Evolutionary conservation across 2,329 filamentous ascomycete genomes (phyloP).

Genomic region (Ophiostoma sp.): DNA sequence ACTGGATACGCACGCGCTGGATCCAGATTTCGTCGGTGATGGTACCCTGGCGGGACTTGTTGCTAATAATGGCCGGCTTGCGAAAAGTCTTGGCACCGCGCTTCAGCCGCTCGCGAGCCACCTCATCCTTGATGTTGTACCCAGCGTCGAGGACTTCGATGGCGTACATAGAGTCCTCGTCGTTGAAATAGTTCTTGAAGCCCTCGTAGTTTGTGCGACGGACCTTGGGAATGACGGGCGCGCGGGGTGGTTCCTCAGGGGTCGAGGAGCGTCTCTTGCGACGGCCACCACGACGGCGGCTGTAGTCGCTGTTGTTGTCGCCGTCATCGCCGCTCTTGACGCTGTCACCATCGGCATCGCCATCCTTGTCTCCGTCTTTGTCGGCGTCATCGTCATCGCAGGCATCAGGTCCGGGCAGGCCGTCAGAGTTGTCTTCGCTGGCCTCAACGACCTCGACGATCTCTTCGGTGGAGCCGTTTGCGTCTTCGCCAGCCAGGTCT

Average conservation of each 20-base stretch:
- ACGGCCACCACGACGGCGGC: background rate
- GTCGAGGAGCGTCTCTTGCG: background rate
- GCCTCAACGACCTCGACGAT: background rate
- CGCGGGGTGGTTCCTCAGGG: background rate
- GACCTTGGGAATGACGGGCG: constrained; percentile 43
- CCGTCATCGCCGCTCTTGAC: background rate
- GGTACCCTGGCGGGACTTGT: background rate
- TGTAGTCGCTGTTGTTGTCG: background rate
- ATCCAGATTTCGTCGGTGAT: constrained; percentile 32
- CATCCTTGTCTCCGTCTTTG: background rate
- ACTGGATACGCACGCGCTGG: constrained; percentile 45
- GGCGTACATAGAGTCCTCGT: constrained; percentile 42
- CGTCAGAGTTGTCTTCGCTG: background rate
- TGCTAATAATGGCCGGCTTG: background rate
- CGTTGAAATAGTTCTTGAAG: constrained; percentile 43
- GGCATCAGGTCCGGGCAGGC: background rate
- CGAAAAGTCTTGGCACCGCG: background rate
- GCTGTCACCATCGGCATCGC: background rate
- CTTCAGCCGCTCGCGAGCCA: constrained; percentile 2
- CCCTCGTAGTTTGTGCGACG: constrained; percentile 41
- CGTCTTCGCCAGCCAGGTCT: background rate
- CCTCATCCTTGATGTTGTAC: constrained; percentile 31
- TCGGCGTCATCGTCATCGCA: background rate
- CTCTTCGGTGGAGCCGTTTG: background rate
- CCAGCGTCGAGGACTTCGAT: constrained; percentile 40